A percentile compares a stretch with the other conserved stretches of the same genome.
Conservation (phyloP, 202 grass and related monocot species). For the Panicum hallii region DNA sequence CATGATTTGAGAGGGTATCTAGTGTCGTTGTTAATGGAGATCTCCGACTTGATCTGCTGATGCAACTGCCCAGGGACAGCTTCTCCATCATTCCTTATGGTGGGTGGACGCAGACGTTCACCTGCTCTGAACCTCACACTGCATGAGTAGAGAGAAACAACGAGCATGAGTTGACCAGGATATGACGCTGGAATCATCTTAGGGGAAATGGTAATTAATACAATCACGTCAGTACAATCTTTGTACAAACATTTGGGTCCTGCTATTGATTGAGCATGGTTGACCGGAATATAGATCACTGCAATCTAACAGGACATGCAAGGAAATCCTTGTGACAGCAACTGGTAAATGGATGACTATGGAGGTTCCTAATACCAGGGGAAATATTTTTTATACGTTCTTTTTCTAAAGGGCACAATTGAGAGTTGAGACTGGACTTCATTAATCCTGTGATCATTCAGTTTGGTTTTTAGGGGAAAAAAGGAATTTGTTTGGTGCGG, state of each 20-base stretch:
- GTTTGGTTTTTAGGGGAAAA: neutral
- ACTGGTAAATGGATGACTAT: neutral
- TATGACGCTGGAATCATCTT: neutral
- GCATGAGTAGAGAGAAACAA: neutral
- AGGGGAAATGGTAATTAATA: neutral
- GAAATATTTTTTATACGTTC: neutral
- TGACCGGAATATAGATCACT: neutral
- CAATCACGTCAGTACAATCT: neutral
- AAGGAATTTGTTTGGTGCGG: neutral
- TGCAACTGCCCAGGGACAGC: slow-evolving; percentile 13
- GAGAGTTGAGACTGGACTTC: neutral
- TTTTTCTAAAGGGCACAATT: neutral
- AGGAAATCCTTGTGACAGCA: neutral
- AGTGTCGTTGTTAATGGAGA: slow-evolving; percentile 43
- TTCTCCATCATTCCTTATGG: slow-evolving; percentile 3
- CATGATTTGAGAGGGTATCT: slow-evolving; percentile 48
- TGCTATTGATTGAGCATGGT: neutral
- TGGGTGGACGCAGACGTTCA: slow-evolving; percentile 26
- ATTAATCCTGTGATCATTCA: neutral
- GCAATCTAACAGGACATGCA: neutral
- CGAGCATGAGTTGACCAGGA: neutral
- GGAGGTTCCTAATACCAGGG: neutral
- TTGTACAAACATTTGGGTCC: neutral
- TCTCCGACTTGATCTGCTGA: slow-evolving; percentile 42
- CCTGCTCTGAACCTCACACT: slow-evolving; percentile 35